Base-by-base conservation (phyloP, 2,329 filamentous ascomycete species). In the Penicillium sp. region DNA sequence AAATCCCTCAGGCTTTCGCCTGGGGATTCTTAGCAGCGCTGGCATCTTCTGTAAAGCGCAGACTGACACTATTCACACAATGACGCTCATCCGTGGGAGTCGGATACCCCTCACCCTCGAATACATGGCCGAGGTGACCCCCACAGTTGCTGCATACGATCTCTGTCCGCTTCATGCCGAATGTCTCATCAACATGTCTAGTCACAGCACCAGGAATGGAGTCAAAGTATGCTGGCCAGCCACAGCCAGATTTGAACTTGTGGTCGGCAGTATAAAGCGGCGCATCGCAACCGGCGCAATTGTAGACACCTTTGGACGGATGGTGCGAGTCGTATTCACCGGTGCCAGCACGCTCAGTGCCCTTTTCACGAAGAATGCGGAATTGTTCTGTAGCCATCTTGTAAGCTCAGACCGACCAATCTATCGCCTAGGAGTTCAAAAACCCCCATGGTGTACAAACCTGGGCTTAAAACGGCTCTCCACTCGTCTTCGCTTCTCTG, bases 181-280 rank as follows among this genome's bases (percentile, higher is more conserved):
- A 82, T 0, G 86, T 80, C 46, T 76, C 79, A 74, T 99, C 94
- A 61, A 86, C 85, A 69, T 93, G 88, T 60, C 93, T 82, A 35
- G 85, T 90, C 13, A 99, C 91, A 1, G 93, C 93, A 2, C 92
- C 92, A 0, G 94, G 93, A 50, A 99, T 85, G 63, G 89, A 93
- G 76, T 99, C 94, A 72, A 93, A 99, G 77, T 97, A 99, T 13
- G 94, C 94, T 0, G 94, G 94, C 94, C 94, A 99, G 59, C 94
- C 94, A 76, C 94, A 99, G 40, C 92, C 91, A 18, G 90, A 95
- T 75, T 90, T 90, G 83, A 99, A 99, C 76, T 99, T 99, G 77
- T 96, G 92, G 61, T 83, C 83, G 29, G 94, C 92, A 74, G 87
- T 93, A 84, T 99, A 99, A 18, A 99, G 85, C 5, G 94, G 92